Percentiles rank a stretch among this genome's conserved stretches.
phyloP scores from a whole-genome alignment of 305 asterid genomes.

The Fraxinus albicans region DNA sequence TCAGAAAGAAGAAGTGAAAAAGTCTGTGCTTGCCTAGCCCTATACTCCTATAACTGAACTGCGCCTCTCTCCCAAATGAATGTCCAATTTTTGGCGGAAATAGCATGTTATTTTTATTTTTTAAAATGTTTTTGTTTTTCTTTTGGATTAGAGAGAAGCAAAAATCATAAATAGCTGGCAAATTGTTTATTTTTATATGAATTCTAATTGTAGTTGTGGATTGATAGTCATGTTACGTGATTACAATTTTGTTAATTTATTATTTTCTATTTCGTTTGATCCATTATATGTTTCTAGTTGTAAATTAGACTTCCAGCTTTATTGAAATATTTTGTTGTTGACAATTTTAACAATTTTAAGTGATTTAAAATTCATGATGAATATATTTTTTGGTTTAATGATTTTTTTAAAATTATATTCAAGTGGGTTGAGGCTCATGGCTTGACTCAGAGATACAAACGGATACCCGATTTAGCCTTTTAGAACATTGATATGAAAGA shows the following conservation, averaged over 20 bases:
- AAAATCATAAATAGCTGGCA: background rate
- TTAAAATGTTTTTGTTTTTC: background rate
- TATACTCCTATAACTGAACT: background rate
- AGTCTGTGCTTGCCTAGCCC: background rate
- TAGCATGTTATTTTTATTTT: background rate
- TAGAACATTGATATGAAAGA: background rate
- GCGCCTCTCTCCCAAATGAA: background rate
- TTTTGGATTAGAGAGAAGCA: background rate
- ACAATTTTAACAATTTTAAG: background rate
- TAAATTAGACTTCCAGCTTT: background rate
- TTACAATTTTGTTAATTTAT: background rate
- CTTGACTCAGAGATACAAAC: background rate
- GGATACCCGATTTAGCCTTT: background rate
- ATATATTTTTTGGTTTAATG: background rate
- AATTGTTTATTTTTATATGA: background rate
- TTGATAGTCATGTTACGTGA: background rate
- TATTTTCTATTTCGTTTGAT: background rate
- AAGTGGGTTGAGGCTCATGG: background rate
- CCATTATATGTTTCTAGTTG: background rate
- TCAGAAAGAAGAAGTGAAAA: background rate
- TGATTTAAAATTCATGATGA: background rate
- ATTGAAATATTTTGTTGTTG: background rate
- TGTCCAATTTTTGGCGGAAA: background rate
- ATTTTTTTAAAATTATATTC: background rate
- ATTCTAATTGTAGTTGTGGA: background rate